Evolutionary conservation across 805 yeast species (phyloP).

Genomic region (Ogataea ramenticola): DNA sequence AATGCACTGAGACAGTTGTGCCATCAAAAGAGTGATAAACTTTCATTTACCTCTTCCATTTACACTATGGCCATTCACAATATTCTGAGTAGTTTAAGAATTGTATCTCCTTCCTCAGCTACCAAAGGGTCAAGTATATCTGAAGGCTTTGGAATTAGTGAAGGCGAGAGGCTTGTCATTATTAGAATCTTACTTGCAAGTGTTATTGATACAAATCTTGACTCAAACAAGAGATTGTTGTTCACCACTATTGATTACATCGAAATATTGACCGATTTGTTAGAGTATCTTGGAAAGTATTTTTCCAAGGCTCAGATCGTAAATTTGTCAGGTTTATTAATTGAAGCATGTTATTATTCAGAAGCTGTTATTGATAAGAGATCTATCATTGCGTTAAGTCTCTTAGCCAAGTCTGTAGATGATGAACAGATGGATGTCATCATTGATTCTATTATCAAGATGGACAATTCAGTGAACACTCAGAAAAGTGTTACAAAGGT

Average conservation of each 20-base stretch:
- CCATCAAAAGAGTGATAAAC: slow-evolving; percentile 16
- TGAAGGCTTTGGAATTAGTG: slow-evolving; percentile 1
- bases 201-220: slow-evolving; percentile 5
- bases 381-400: slow-evolving; percentile 32
- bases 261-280: slow-evolving; percentile 53
- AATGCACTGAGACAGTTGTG: slow-evolving; percentile 23
- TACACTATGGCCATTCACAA: slow-evolving; percentile 47
- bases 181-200: slow-evolving; percentile 32
- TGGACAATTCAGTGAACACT: neutral
- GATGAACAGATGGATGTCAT: slow-evolving; percentile 16
- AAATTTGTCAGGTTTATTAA: slow-evolving; percentile 21
- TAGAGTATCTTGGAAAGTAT: slow-evolving; percentile 35
- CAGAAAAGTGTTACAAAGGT: neutral
- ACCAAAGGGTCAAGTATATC: too few species aligned
- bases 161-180: slow-evolving; percentile 11
- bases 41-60: slow-evolving; percentile 37
- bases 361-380: slow-evolving; percentile 39
- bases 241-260: slow-evolving; percentile 42
- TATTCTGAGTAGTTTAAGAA: slow-evolving; percentile 28
- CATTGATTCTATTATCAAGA: neutral
- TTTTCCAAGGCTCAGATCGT: slow-evolving; percentile 16
- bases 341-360: slow-evolving; percentile 30
- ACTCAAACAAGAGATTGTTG: slow-evolving; percentile 16
- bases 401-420: slow-evolving; percentile 21
- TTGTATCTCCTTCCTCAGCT: too few species aligned